phyloP scores from a whole-genome alignment of 495 filamentous ascomycete genomes.

The Penicillium paxilli region DNA sequence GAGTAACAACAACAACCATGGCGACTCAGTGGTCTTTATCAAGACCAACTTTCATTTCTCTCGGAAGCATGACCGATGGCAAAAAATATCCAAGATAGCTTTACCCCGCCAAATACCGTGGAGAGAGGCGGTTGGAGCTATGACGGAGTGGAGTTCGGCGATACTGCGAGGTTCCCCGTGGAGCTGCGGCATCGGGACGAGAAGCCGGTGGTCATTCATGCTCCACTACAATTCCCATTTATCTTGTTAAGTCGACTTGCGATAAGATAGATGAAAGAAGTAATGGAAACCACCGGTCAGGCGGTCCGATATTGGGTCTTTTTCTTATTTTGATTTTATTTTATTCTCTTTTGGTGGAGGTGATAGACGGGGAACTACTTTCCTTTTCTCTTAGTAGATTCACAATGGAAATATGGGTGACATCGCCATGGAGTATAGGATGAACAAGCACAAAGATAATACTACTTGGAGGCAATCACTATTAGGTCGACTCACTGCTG shows the following conservation, averaged over 20 bases:
- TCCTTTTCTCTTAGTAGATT: not conserved
- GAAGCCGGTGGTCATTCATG: conserved; percentile 4
- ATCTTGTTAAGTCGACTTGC: too few relatives aligned
- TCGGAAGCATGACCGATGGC: conserved; percentile 8
- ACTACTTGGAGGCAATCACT: conserved; percentile 13
- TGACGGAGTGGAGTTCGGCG: conserved; percentile 1
- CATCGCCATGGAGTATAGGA: conserved; percentile 12
- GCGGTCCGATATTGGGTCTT: not conserved
- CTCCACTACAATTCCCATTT: too few relatives aligned
- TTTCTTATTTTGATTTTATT: not conserved
- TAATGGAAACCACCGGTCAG: not conserved
- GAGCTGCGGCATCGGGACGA: conserved; percentile 6
- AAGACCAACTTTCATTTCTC: not conserved
- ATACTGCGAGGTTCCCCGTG: not conserved
- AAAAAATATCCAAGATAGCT: not conserved
- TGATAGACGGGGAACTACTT: not conserved
- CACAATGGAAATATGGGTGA: not conserved
- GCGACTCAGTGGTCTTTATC: conserved; percentile 7
- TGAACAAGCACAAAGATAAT: conserved; percentile 2
- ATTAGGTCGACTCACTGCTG: conserved; percentile 20
- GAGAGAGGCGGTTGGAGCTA: not conserved
- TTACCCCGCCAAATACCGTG: conserved; percentile 4
- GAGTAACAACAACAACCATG: not conserved
- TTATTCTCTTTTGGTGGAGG: not conserved
- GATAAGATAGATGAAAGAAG: not conserved